Evolutionary conservation across 2,329 filamentous ascomycete species (phyloP), one percentile per base, ranked within the genome.

Genomic region (Didymella keratinophila): DNA sequence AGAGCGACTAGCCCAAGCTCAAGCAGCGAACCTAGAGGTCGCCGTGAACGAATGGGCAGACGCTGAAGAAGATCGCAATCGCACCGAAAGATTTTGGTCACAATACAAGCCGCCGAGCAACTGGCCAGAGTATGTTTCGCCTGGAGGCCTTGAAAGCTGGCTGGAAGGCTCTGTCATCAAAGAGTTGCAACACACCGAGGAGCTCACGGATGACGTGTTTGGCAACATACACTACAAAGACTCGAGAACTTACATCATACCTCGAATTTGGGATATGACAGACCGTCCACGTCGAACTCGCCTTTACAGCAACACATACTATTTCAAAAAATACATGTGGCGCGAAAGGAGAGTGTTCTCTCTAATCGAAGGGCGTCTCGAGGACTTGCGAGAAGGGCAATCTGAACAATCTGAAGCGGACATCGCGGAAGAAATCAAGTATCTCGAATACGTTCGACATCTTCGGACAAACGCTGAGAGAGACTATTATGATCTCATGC

Each of bases 231-330:
- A 34, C 7, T 41, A 43, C 9, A 16, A 10, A n/a, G 52, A 54
- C 16, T 41, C 52, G 10, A 25, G 28, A 27, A 41, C 4, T 9
- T 48, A 47, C 20, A 42, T 54, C 12, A 21, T 54, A 32, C 43
- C 52, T 32, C 34, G 52, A 2, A 5, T 21, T 14, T 48, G 44
- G 44, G 23, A 41, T 21, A 34, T 54, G 23, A 21, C 14, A 25
- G 27, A 54, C 39, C 43, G 34, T 16, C 30, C 41, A 18, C 43
- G 43, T 21, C 43, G 52, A 12, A 47, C 27, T 25, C 43, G 34
- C 12, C 43, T 54, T 10, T 54, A 42, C 34, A 47, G 43, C 32
- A 54, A 42, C 18, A 28, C 39, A 16, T 11, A 21, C 10, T 18
- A 32, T 8, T 20, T 54, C 4, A 8, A 9, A 3, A 44, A 25